Evolutionary conservation across 2,329 filamentous ascomycete species (phyloP), one percentile per base, ranked within the genome.

Genomic region (Fusarium begoniae): DNA sequence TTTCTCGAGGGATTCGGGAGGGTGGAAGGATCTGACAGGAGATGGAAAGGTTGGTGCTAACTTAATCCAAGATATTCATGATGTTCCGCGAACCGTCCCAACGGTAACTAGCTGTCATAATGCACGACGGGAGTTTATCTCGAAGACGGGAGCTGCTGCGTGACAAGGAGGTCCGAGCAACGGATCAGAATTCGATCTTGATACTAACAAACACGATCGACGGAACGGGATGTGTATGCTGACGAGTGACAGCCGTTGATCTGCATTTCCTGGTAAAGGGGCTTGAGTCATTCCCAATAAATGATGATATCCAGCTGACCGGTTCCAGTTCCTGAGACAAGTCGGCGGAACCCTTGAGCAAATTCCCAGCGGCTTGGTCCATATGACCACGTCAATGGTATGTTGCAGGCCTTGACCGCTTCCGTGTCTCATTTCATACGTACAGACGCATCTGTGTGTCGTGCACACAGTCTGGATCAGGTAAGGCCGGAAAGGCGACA

Each of bases 81-180:
- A 64, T 55, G 62, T 73, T 72, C 61, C 63, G 63, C 65, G 75
- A 78, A 78, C 75, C 75, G 51, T 50, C 53, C 74, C 68, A 66
- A 75, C 63, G 75, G 75, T 77, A 77, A 74, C 63, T 56, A 53
- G 64, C 63, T 69, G 75, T 74, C 75, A 78, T 70, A 50, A 57
- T 70, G 67, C 59, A 70, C 28, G 45, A 70, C 45, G 47, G 66
- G 58, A 57, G 60, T 69, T 40, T 69, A 63, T 48, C 43, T 69
- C 32, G 37, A 53, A 58, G 37, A 50, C 28, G 59, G 35, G 26
- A 62, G 43, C 47, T 59, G 59, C 38, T 48, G 18, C 53, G 45
- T 37, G 40, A 70, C 45, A 54, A 41, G 37, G 53, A 48, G 66
- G 51, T 48, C 66, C 59, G 30, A 66, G 59, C 53, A 59, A 38